These are phyloP conservation scores for Globisporangium barbulae DNA, from an alignment of 352 stramenopile genomes.

Conservation along the genomic window DNA sequence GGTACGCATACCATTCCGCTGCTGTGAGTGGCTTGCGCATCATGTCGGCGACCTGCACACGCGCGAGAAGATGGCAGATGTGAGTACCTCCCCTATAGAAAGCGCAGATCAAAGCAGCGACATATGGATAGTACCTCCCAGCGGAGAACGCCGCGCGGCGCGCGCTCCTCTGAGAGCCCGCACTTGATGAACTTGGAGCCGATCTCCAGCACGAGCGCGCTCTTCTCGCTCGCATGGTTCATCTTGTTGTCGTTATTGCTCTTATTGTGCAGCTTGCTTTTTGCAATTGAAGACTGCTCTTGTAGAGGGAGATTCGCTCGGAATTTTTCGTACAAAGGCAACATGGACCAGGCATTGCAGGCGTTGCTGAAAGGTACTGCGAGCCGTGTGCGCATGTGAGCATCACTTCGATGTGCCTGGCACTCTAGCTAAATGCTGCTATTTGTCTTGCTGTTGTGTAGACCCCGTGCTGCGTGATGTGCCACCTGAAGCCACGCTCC, in stretches of 20 bases:
- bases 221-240: slow-evolving; percentile 39
- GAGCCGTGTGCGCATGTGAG: not conserved
- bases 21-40: slow-evolving; percentile 31
- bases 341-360: slow-evolving; percentile 16
- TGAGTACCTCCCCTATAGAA: not conserved
- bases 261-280: not conserved
- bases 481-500: slow-evolving; percentile 1
- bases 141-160: slow-evolving; percentile 54
- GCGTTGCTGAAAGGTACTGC: slow-evolving; percentile 14
- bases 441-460: not conserved
- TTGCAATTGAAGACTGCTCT: not conserved
- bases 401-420: no score
- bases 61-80: not conserved
- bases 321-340: not conserved
- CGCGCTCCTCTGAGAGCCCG: slow-evolving; percentile 72
- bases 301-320: slow-evolving; percentile 8
- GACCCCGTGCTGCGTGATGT: slow-evolving; percentile 21
- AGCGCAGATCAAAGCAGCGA: not conserved
- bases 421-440: not conserved
- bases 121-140: slow-evolving; percentile 47
- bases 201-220: slow-evolving; percentile 76
- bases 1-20: slow-evolving; percentile 40
- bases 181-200: slow-evolving; percentile 63
- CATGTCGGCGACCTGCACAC: slow-evolving; percentile 51
- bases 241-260: slow-evolving; percentile 7